Percentiles rank a stretch among this genome's conserved stretches.
Conservation (phyloP, 2,329 filamentous ascomycete species). For the Lachnellula arida region DNA sequence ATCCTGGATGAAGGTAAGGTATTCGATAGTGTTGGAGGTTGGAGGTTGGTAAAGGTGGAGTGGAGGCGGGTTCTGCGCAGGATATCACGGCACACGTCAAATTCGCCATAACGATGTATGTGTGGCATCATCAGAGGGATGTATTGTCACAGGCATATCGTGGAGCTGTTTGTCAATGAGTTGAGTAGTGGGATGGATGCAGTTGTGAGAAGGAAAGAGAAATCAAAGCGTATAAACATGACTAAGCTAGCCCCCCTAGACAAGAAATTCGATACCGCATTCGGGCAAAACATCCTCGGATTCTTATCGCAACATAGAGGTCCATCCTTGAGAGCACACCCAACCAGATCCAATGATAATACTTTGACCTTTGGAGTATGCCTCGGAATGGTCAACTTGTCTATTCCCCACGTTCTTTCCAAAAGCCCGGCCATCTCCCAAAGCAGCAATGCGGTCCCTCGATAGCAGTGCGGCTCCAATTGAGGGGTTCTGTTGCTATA, state of each 20-base stretch:
- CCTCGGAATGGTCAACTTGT: no score
- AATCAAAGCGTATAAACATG: no score
- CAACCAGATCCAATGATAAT: background rate
- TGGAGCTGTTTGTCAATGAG: no score
- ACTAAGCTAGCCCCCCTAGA: background rate
- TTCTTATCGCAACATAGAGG: background rate
- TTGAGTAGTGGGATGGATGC: background rate
- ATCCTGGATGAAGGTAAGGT: no score
- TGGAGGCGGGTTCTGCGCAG: no score
- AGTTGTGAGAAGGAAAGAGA: background rate
- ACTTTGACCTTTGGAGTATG: no score
- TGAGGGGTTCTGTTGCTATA: constrained; percentile 15
- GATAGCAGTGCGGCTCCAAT: constrained; percentile 13
- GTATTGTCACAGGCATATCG: no score
- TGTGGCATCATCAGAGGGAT: no score
- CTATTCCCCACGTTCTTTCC: background rate
- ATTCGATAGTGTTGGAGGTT: no score
- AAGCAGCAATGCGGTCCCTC: constrained; percentile 21
- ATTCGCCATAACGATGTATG: no score
- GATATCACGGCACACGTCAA: no score
- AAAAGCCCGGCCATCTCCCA: constrained; percentile 1
- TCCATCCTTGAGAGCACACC: background rate
- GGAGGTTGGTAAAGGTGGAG: no score
- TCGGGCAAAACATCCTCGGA: background rate
- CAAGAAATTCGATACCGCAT: background rate